phyloP scores from a whole-genome alignment of 306 rosid genomes.

The Malus sieversii region DNA sequence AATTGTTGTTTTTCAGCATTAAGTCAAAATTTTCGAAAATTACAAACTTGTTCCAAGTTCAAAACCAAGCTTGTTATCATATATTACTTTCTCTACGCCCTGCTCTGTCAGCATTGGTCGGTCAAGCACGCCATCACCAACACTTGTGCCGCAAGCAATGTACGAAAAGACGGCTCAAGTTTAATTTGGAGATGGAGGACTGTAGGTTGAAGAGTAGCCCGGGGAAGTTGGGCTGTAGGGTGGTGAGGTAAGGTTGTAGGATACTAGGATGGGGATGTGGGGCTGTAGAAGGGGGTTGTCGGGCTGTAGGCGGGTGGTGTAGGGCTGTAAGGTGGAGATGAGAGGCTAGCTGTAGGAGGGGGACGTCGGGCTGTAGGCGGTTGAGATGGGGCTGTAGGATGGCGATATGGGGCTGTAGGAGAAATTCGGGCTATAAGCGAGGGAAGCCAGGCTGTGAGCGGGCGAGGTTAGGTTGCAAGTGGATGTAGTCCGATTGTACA shows the following conservation, averaged over 20 bases:
- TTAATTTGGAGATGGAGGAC: conserved; percentile 75
- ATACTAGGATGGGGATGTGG: not conserved
- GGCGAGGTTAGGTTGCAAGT: conserved; percentile 83
- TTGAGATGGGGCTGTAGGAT: too few relatives aligned
- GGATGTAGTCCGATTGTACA: conserved; percentile 64
- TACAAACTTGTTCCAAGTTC: not conserved
- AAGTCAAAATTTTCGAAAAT: not conserved
- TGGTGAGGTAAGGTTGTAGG: conserved; percentile 76
- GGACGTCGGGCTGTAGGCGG: too few relatives aligned
- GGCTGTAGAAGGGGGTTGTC: conserved; percentile 23
- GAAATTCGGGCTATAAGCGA: conserved; percentile 36
- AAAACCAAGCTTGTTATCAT: not conserved
- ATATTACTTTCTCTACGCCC: too few relatives aligned
- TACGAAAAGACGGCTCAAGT: conserved; percentile 27
- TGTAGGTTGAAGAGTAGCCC: conserved; percentile 14
- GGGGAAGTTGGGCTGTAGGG: conserved; percentile 62
- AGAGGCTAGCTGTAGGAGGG: too few relatives aligned
- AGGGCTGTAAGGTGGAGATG: conserved; percentile 19
- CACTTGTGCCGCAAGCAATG: too few relatives aligned
- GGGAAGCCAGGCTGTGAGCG: conserved; percentile 56
- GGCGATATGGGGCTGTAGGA: too few relatives aligned
- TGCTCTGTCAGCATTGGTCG: too few relatives aligned
- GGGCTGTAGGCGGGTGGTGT: conserved; percentile 47
- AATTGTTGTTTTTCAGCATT: not conserved
- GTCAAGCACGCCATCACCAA: too few relatives aligned